Evolutionary conservation across 345 rosid species (phyloP), one percentile per base, ranked within the genome.

Genomic region (Hypericum perforatum): DNA sequence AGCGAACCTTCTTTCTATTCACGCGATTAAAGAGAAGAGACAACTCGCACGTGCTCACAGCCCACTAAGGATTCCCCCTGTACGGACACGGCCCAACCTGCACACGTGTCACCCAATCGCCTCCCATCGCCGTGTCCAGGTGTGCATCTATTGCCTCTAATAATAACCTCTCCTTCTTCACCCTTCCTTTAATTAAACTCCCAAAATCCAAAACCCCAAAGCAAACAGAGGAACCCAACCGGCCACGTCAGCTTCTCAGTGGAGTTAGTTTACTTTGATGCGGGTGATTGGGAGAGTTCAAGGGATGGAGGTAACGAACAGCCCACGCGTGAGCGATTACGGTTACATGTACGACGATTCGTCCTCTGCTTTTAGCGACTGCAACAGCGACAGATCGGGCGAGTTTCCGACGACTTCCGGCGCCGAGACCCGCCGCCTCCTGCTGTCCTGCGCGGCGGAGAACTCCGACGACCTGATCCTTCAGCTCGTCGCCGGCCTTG

Each of bases 381-480:
- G 96, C 66, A 85, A 78, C 74, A 91, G 98, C 73, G 96, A 92
- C 56, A 74, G 86, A 75, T 92, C 98, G 68, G 98, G 98, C 10
- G 95, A 85, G 54, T 92, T 92, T 52, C 59, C 80, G 0, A 54
- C 94, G 51, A 60, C 82, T 1, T 76, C 98, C 12, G 32, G 32
- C 4, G 70, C 84, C 39, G 77, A 76, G 70, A 77, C 77, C 74
- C 78, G 88, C 16, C 77, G 81, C 5, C 71, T 85, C 29, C 49
- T 81, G n/a, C 61, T 85, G 40, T 67, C 96, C 37, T 49, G 47
- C 43, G 43, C 74, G 22, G 48, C 60, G 7, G 69, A 64, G 37
- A 57, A 60, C 39, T 52, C 63, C 10, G 63, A 88, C 14, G 96
- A 85, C 16, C 68, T 92, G 45, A 80, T 87, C 68, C 52, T 55